Evolutionary conservation across 768 basidiomycete species (phyloP), one percentile per base, ranked within the genome.

Genomic region (Leccinum truebloodii): DNA sequence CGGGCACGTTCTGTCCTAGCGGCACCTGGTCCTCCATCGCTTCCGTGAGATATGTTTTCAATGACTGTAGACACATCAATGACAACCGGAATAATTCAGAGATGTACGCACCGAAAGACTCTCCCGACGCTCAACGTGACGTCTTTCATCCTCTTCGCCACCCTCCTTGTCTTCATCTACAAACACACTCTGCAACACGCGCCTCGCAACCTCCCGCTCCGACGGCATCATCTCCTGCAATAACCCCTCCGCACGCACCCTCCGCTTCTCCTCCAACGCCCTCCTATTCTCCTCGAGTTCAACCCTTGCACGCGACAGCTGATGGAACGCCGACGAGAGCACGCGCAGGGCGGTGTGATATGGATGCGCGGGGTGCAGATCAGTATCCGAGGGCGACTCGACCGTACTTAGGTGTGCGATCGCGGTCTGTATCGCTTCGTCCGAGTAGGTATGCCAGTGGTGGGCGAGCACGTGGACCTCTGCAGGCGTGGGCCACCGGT

Each of bases 401-500:
- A 79, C 71, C 13, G 66, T 61, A 57, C 76, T 69, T 14, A 89
- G 72, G 20, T 74, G 75, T 0, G 88, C 81, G 24, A 92, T 82
- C 4, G 84, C 80, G 16, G 79, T 76, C 61, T 88, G 85, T 48
- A 94, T 88, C 2, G 82, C 87, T 53, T 89, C 84, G 71, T 94
- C 90, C 3, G 89, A 86, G 65, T 85, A 86, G 24, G 85, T 82
- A 68, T 94, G 91, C 90, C 92, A 94, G 69, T 79, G 82, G 9
- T 85, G 88, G 2, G 80, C 76, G 18, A 93, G 79, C 12, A 92
- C 80, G 60, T 84, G 80, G 2, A 79, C 70, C 1, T 78, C 74
- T 13, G 78, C 62, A 12, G 72, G 56, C 0, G 64, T 50, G 18
- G 54, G 16, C 3, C 16, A 59, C 10, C 65, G 59, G 55, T 35